phyloP scores from a whole-genome alignment of 352 stramenopile species.

The Globisporangium lucens region DNA sequence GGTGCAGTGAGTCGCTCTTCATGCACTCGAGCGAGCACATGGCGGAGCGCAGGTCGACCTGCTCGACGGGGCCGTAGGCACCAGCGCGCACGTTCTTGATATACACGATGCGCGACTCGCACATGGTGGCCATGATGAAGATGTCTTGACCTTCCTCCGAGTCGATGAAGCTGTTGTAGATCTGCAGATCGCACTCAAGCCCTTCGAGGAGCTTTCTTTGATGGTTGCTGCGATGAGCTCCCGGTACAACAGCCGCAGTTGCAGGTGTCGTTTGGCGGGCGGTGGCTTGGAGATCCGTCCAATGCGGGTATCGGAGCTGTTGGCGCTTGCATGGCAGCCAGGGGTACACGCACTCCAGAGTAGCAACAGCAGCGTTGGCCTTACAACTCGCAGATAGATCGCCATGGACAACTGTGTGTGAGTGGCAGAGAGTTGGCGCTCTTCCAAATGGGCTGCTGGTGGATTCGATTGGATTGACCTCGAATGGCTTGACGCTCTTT shows the following conservation, averaged over 20 bases:
- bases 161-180: slow-evolving; percentile 56
- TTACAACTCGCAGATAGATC: neutral
- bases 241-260: neutral
- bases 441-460: neutral
- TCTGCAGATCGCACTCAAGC: slow-evolving; percentile 40
- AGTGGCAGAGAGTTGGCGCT: neutral
- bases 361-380: neutral
- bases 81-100: slow-evolving; percentile 58
- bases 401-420: neutral
- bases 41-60: slow-evolving; percentile 60
- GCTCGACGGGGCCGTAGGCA: slow-evolving; percentile 54
- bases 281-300: neutral
- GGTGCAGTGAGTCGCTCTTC: slow-evolving; percentile 72
- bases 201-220: slow-evolving; percentile 7
- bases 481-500: neutral
- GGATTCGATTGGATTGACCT: neutral
- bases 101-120: slow-evolving; percentile 71
- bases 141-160: slow-evolving; percentile 61
- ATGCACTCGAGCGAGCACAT: slow-evolving; percentile 81
- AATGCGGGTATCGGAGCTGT: neutral
- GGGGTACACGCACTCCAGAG: neutral
- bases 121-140: slow-evolving; percentile 70
- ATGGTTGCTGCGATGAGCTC: neutral
- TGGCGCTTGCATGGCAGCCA: neutral
- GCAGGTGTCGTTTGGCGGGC: neutral